Evolutionary conservation across 768 basidiomycete species (phyloP).

Genomic region (Mycena kentingensis): DNA sequence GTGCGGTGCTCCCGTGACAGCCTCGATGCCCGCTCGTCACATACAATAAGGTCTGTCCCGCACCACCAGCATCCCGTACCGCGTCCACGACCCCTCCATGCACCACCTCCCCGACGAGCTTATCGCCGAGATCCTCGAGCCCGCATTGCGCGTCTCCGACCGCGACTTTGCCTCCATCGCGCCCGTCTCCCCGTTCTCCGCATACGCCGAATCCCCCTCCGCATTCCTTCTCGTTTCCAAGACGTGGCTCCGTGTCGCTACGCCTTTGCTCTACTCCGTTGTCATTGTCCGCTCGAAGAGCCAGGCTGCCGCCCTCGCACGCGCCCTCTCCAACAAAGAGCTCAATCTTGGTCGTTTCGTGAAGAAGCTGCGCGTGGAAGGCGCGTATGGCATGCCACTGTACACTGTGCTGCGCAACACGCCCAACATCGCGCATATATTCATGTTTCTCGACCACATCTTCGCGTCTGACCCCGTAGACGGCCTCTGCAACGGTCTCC

Average conservation of each 20-base stretch:
- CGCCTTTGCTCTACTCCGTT: background rate
- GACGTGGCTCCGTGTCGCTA: conserved; percentile 3
- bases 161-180: background rate
- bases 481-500: background rate
- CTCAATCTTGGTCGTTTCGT: conserved; percentile 1
- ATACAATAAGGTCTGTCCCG: no score
- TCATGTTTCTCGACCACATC: background rate
- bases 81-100: background rate
- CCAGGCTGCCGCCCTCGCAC: background rate
- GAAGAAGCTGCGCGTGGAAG: background rate
- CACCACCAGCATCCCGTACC: no score
- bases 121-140: background rate
- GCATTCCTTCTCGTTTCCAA: conserved; percentile 2
- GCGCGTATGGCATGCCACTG: background rate
- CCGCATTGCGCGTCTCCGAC: background rate
- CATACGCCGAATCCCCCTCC: background rate
- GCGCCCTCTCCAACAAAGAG: background rate
- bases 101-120: background rate
- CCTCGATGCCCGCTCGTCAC: background rate
- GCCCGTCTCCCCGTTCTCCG: background rate
- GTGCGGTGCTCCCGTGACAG: conserved; percentile 1
- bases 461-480: background rate
- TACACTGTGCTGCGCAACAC: background rate
- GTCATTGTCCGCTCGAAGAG: background rate
- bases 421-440: background rate